phyloP scores from a whole-genome alignment of 495 filamentous ascomycete species.

The Sphaerosporella brunnea region DNA sequence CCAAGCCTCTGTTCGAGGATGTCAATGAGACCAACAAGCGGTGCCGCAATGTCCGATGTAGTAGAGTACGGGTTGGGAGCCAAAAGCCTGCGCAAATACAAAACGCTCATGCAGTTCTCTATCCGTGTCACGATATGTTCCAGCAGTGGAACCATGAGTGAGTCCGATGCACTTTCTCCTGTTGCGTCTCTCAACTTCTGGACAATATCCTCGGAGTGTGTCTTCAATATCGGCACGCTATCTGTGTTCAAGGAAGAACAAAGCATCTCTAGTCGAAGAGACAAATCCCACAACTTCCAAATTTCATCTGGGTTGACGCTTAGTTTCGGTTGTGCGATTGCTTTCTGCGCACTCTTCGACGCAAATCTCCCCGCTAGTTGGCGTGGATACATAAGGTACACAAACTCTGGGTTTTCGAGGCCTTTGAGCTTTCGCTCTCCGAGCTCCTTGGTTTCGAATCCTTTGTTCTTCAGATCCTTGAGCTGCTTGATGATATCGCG shows the following conservation, averaged over 20 bases:
- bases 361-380: slow-evolving; percentile 63
- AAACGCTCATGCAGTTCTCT: slow-evolving; percentile 34
- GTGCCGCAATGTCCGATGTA: slow-evolving; percentile 1
- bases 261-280: slow-evolving; percentile 75
- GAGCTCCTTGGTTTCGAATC: slow-evolving; percentile 92
- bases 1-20: slow-evolving; percentile 17
- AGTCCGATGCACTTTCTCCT: slow-evolving; percentile 73
- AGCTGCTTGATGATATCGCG: slow-evolving; percentile 72
- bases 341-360: slow-evolving; percentile 33
- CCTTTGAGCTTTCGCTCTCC: slow-evolving; percentile 89
- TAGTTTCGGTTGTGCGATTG: slow-evolving; percentile 34
- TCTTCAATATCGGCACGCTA: slow-evolving; percentile 39
- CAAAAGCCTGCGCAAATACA: slow-evolving; percentile 19
- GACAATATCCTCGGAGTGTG: slow-evolving; percentile 62
- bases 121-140: slow-evolving; percentile 90
- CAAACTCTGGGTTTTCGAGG: slow-evolving; percentile 87
- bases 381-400: slow-evolving; percentile 87
- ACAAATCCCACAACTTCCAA: slow-evolving; percentile 80
- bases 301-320: slow-evolving; percentile 63
- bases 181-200: slow-evolving; percentile 58
- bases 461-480: slow-evolving; percentile 69
- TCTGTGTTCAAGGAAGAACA: slow-evolving; percentile 56
- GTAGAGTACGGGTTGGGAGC: neutral
- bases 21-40: slow-evolving; percentile 13
- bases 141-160: slow-evolving; percentile 66